phyloP scores from a whole-genome alignment of 257 asterid species.

The Anisodus tanguticus region DNA sequence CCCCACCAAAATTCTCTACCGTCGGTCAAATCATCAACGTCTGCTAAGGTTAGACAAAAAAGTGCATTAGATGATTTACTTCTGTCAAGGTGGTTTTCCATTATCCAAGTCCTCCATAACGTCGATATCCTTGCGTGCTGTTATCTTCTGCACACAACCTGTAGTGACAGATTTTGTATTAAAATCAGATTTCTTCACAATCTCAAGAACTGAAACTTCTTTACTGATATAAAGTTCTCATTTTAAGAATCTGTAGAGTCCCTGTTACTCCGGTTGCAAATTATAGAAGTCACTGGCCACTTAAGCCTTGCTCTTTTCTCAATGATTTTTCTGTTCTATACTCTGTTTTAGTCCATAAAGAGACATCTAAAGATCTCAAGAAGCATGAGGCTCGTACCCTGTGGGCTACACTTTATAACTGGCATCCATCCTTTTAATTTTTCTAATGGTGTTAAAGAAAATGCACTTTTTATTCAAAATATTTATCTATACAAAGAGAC shows the following conservation, averaged over 20 bases:
- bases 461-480: neutral
- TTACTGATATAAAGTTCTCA: neutral
- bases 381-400: neutral
- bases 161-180: constrained; percentile 35
- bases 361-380: neutral
- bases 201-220: neutral
- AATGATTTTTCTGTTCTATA: neutral
- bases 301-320: neutral
- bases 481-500: neutral
- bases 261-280: neutral
- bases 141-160: constrained; percentile 95
- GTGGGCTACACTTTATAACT: neutral
- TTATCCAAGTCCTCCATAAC: constrained; percentile 87
- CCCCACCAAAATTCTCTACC: too few relatives aligned
- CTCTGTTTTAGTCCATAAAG: constrained; percentile 4
- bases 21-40: neutral
- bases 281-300: constrained; percentile 4
- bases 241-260: neutral
- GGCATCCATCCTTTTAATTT: neutral
- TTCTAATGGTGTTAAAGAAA: constrained; percentile 4
- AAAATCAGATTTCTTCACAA: neutral
- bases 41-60: constrained; percentile 13
- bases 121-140: constrained; percentile 69
- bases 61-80: constrained; percentile 1
- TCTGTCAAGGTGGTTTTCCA: constrained; percentile 13